Evolutionary conservation across 139 green algal genomes (phyloP), one percentile per base, ranked within the genome.

Genomic region (Volvox africanus): DNA sequence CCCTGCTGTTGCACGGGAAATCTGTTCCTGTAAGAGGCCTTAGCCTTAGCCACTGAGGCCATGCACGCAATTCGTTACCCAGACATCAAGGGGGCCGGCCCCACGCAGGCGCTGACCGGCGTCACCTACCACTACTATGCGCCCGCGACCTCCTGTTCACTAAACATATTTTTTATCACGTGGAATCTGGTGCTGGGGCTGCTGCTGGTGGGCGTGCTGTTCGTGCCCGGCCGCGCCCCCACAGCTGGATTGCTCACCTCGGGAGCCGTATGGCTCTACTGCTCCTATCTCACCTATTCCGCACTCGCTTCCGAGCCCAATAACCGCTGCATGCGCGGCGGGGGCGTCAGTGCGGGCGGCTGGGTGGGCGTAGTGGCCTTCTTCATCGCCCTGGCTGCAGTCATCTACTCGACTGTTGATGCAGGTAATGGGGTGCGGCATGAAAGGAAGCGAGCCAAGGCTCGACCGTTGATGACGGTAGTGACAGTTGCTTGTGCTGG

Each of bases 131-230:
- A 96, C 78, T 97, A 91, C 88, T 99, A 96, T 73, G 95, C 96
- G 3, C 91, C 92, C 5, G n/a, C 67, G 5, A 77, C 21, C 28
- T 91, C 95, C 0, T 71, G 68, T 17, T 89, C 86, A n/a, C 91
- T 97, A 22, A 99, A 99, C 87, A 95, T 98, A 77, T 97, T 96
- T 80, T 98, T 98, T 89, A 97, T 97, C 89, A 98, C 97, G 0
- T 97, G 92, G 83, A 96, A 94, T 26, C 73, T 99, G 9, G 80
- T 98, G 9, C 71, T 97, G 50, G 96, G 93, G 26, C 24, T 98
- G 1, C 67, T 88, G 2, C 95, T 96, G 77, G 86, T 93, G 62
- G 94, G 55, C 6, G 37, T 95, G 28, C 88, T 98, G 24, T 97
- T 95, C 32, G 68, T 99, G 1, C 95, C 95, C 9, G 92, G 94